phyloP scores from a whole-genome alignment of 257 asterid genomes.

The Solanum sejunctum region DNA sequence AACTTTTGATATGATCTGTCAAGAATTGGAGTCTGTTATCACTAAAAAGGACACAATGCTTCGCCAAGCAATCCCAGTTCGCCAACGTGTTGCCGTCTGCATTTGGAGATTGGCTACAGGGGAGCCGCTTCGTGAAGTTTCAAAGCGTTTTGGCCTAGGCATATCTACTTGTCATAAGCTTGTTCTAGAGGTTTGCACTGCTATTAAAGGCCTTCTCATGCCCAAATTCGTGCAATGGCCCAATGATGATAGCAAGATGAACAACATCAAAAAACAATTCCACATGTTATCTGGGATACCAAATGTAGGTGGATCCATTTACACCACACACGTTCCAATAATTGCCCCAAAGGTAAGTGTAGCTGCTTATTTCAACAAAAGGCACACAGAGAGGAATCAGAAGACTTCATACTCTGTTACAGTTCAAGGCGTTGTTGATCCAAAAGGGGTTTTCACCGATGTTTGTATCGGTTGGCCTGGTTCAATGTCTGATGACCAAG shows the following conservation, averaged over 20 bases:
- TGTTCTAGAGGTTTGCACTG: conserved; percentile 72
- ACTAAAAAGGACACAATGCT: conserved; percentile 80
- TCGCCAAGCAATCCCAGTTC: conserved; percentile 80
- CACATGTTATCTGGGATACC: conserved; percentile 47
- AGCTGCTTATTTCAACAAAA: conserved; percentile 54
- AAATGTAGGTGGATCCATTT: conserved; percentile 43
- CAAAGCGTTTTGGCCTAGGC: conserved; percentile 75
- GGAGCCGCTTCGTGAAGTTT: conserved; percentile 80
- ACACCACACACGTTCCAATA: conserved; percentile 77
- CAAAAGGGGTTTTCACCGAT: conserved; percentile 52
- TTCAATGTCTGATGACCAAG: conserved; percentile 74
- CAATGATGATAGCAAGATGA: conserved; percentile 20
- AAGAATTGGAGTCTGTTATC: conserved; percentile 54
- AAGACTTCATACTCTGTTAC: conserved; percentile 70
- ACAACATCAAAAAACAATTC: conserved; percentile 24
- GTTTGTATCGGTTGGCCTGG: conserved; percentile 93
- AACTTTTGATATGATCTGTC: conserved; percentile 61
- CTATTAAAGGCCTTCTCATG: conserved; percentile 52
- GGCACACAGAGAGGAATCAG: conserved; percentile 72
- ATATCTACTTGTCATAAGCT: conserved; percentile 90
- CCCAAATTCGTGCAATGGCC: conserved; percentile 79
- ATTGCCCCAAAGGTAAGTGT: conserved; percentile 60
- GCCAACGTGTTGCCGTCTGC: conserved; percentile 87
- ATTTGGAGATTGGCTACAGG: conserved; percentile 91
- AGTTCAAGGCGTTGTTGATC: conserved; percentile 74